These are phyloP conservation scores for Serendipita sp. DNA, from an alignment of 768 basidiomycete genomes.

Conservation along the genomic window DNA sequence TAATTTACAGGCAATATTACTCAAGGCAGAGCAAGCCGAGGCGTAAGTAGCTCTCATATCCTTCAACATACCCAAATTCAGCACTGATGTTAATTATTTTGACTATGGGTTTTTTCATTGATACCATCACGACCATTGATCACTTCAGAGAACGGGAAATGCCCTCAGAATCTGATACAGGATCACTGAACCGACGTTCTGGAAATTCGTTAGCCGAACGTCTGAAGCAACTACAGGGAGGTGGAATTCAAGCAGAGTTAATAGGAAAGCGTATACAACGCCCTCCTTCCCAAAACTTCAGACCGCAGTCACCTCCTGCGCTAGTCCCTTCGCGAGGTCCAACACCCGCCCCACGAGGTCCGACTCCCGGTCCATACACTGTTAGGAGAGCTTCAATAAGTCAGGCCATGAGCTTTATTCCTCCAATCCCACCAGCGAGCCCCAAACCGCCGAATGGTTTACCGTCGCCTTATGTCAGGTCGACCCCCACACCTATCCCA, in stretches of 20 bases:
- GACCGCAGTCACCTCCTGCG: neutral
- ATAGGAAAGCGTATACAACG: neutral
- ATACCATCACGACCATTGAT: neutral
- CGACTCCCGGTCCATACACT: neutral
- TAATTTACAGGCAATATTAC: neutral
- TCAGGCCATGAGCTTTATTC: slow-evolving; percentile 1
- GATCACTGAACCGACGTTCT: neutral
- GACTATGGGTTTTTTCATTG: neutral
- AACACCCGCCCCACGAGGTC: neutral
- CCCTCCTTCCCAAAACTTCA: slow-evolving; percentile 4
- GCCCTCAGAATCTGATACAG: slow-evolving; percentile 6
- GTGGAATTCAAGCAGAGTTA: neutral
- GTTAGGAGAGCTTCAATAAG: neutral
- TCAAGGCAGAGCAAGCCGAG: slow-evolving; percentile 2
- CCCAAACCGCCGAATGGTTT: neutral
- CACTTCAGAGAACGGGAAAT: neutral
- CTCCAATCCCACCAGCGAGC: slow-evolving; percentile 1
- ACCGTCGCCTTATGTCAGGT: neutral
- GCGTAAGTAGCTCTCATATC: neutral
- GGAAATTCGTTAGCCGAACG: neutral
- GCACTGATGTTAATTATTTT: neutral
- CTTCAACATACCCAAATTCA: neutral
- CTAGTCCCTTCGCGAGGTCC: neutral
- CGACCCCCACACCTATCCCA: slow-evolving; percentile 17
- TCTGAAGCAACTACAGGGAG: neutral